A percentile compares a stretch with the other conserved stretches of the same genome.
Conservation (phyloP, 2,329 filamentous ascomycete species). For the Aspergillus alliaceus region DNA sequence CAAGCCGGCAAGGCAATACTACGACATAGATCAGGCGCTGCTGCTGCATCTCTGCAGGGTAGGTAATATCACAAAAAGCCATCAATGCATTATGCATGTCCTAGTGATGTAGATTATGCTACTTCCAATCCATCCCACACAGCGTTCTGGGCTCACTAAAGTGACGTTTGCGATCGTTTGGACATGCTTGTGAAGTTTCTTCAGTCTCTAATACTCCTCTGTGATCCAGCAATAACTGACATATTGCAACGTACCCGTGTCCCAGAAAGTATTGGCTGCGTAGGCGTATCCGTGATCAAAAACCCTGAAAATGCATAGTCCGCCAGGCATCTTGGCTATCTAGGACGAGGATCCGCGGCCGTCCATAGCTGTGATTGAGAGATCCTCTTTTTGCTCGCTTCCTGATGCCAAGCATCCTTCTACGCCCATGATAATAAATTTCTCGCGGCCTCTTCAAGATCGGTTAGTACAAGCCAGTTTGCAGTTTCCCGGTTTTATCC, state of each 20-base stretch:
- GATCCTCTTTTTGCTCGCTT: conserved; percentile 21
- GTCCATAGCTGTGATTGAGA: conserved; percentile 47
- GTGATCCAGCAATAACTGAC: conserved; percentile 54
- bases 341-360: conserved; percentile 32
- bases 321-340: conserved; percentile 19
- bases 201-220: conserved; percentile 45
- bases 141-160: background rate
- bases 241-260: conserved; percentile 42
- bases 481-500: conserved; percentile 55
- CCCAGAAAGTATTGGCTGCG: conserved; percentile 51
- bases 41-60: no score
- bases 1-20: no score
- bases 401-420: conserved; percentile 40
- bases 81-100: background rate
- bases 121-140: background rate
- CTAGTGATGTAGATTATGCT: background rate
- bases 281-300: conserved; percentile 53
- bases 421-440: conserved; percentile 50
- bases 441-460: conserved; percentile 28
- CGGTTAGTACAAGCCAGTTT: conserved; percentile 46
- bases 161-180: conserved; percentile 3
- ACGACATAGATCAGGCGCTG: no score
- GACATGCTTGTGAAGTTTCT: conserved; percentile 28
- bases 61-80: no score
- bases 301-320: conserved; percentile 45